Percentiles rank a stretch among this genome's conserved stretches.
Evolutionary conservation across 1,284 basidiomycete species (phyloP).

Genomic region (Somion occarium): DNA sequence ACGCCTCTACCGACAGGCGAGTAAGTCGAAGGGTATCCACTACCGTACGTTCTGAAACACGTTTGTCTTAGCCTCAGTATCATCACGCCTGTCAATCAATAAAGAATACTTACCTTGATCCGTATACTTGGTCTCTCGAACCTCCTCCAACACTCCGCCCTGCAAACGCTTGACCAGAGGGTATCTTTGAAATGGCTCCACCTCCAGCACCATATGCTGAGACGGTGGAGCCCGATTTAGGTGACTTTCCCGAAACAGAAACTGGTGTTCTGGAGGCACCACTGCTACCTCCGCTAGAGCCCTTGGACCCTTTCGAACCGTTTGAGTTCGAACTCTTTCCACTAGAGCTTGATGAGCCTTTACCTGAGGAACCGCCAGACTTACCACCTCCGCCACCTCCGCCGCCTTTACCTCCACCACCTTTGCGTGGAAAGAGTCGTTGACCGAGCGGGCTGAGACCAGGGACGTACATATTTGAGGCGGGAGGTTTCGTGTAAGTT

Average conservation of each 20-base stretch:
- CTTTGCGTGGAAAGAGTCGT: conserved; percentile 21
- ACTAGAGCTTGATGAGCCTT: conserved; percentile 2
- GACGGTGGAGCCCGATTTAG: conserved; percentile 27
- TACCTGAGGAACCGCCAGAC: neutral
- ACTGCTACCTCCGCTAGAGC: conserved; percentile 8
- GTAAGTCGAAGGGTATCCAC: conserved; percentile 46
- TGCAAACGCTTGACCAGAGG: conserved; percentile 36
- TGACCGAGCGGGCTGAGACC: conserved; percentile 22
- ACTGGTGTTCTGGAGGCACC: conserved; percentile 3
- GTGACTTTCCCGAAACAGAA: conserved; percentile 13
- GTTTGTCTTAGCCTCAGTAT: neutral
- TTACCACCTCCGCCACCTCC: conserved; percentile 18
- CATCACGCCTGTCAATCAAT: neutral
- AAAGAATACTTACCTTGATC: conserved; percentile 30
- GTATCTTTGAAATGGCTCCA: conserved; percentile 29
- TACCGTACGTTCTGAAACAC: conserved; percentile 44
- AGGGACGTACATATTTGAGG: conserved; percentile 29
- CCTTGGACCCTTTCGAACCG: too few species aligned
- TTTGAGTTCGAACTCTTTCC: too few species aligned
- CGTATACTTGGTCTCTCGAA: conserved; percentile 33
- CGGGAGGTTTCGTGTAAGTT: neutral
- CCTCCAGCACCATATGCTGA: conserved; percentile 36
- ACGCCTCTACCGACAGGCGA: conserved; percentile 33
- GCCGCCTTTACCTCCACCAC: conserved; percentile 21
- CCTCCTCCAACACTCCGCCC: conserved; percentile 40